Evolutionary conservation across 306 rosid species (phyloP), one percentile per base, ranked within the genome.

Genomic region (Vicia villosa): DNA sequence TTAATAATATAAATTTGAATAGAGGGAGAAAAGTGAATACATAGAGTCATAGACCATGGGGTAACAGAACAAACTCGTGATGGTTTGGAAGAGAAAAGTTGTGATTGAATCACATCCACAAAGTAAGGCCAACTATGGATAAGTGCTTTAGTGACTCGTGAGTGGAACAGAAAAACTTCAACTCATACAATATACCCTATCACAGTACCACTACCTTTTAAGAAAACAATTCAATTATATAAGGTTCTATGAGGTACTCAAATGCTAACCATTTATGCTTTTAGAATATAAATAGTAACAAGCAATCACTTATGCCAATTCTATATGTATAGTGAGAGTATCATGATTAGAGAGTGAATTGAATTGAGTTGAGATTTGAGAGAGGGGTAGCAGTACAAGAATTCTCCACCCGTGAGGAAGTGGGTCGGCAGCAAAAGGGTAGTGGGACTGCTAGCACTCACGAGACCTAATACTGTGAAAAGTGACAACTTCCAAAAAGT

Each of bases 21-120:
- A 10, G n/a, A 41, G 5, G 5, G 5, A 32, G 13, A 47, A 47
- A 34, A 47, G 71, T 16, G 0, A 43, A 45, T 15, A n/a, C n/a
- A n/a, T n/a, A n/a, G n/a, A n/a, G n/a, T 10, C 5, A 43, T 51
- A 3, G n/a, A 28, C 5, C 13, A 55, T 61, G 17, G 15, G 56
- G 6, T 9, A 50, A 50, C 13, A 50, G 57, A 19, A 50, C 57
- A 50, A 19, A 19, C 57, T 50, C 57, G 57, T 50, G 57, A 50
- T 21, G 26, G 13, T 51, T 20, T 20, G 10, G 30, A 20, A 19
- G 22, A 1, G 40, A 46, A 34, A 68, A 73, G 36, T 12, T 61
- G 40, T 49, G 57, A 40, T 34, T 21, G 47, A 73, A 68, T 73
- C 22, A 32, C 30, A 43, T 61, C 72, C 79, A 67, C 75, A 30